Percentiles rank a stretch among this genome's conserved stretches.
These are phyloP conservation scores for Mortierella sp. DNA, from an alignment of 371 early-diverging fungal species.

Conservation along the genomic window DNA sequence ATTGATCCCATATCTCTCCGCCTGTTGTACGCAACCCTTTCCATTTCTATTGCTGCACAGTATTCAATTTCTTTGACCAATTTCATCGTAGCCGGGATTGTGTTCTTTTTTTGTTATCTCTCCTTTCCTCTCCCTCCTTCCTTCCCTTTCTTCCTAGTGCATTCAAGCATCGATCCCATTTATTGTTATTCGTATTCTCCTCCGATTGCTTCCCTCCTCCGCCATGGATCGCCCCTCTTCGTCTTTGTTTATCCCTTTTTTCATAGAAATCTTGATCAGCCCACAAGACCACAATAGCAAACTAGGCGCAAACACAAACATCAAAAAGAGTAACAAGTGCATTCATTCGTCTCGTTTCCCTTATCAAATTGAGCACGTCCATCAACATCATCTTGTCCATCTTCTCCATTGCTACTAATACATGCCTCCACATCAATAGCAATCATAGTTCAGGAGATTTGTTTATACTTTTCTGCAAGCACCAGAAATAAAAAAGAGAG, in stretches of 20 bases:
- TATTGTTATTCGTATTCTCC: neutral
- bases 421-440: neutral
- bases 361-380: neutral
- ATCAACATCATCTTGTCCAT: neutral
- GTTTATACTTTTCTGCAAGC: neutral
- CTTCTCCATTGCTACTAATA: neutral
- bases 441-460: neutral
- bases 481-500: neutral
- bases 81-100: neutral
- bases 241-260: neutral
- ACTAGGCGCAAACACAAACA: neutral
- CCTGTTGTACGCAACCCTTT: neutral
- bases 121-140: neutral
- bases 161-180: neutral
- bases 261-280: neutral
- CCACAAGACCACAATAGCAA: neutral
- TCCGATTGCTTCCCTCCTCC: too few relatives aligned
- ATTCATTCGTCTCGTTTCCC: neutral
- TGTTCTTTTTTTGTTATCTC: neutral
- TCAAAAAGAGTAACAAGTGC: neutral
- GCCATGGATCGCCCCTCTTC: too few relatives aligned
- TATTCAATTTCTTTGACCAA: neutral
- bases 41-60: neutral
- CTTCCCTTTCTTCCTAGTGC: neutral
- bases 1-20: conserved; percentile 4